phyloP scores from a whole-genome alignment of 169 alveolate species.

The Plasmodium gonderi region DNA sequence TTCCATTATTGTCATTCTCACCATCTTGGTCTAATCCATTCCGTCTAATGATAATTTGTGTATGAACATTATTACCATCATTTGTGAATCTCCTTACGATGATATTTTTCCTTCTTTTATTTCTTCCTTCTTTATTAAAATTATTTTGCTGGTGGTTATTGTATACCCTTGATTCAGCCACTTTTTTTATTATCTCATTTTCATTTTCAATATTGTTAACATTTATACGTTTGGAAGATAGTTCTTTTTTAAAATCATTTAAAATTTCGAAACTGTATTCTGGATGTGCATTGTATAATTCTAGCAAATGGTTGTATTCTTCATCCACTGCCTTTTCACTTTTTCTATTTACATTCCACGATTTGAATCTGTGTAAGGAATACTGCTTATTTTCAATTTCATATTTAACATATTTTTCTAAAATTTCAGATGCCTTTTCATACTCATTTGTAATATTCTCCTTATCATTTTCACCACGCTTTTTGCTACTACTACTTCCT shows the following conservation, averaged over 20 bases:
- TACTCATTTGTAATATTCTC: not conserved
- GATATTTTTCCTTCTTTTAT: conserved; percentile 34
- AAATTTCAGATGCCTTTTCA: conserved; percentile 61
- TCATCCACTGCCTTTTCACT: conserved; percentile 34
- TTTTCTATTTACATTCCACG: conserved; percentile 20
- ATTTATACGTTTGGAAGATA: not conserved
- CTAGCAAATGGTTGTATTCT: conserved; percentile 14
- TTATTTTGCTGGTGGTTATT: not conserved
- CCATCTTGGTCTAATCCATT: conserved; percentile 3
- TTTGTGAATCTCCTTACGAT: conserved; percentile 51
- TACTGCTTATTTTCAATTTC: conserved; percentile 51
- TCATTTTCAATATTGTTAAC: conserved; percentile 20
- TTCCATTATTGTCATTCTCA: not conserved
- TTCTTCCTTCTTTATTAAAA: not conserved
- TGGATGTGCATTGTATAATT: conserved; percentile 31
- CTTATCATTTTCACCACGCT: not conserved
- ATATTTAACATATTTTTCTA: conserved; percentile 27
- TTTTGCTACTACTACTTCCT: not conserved
- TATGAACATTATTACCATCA: conserved; percentile 63
- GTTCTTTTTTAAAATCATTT: conserved; percentile 60
- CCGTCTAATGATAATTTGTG: conserved; percentile 66
- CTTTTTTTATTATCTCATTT: conserved; percentile 25
- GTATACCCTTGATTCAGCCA: conserved; percentile 43
- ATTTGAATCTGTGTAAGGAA: conserved; percentile 56
- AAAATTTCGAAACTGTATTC: conserved; percentile 64